Evolutionary conservation across 2,329 filamentous ascomycete species (phyloP).

Genomic region (Fusarium pseudograminearum): DNA sequence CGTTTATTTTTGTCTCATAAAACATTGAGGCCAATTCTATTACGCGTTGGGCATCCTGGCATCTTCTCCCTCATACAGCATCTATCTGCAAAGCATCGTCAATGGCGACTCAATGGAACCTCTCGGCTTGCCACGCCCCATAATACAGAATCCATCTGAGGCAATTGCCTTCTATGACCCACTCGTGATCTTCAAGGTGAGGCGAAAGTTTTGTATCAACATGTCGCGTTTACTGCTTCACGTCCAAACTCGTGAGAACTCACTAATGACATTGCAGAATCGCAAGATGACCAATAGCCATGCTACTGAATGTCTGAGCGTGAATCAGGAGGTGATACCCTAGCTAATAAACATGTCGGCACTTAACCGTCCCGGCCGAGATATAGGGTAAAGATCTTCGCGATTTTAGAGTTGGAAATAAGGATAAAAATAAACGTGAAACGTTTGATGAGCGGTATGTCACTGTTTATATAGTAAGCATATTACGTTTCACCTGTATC

Average conservation of each 20-base stretch:
- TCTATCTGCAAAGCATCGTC: not conserved
- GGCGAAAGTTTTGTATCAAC: not conserved
- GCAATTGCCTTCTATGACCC: not conserved
- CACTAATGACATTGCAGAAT: not conserved
- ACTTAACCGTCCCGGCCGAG: not conserved
- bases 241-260: not conserved
- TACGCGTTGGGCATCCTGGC: not conserved
- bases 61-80: not conserved
- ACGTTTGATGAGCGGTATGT: not conserved
- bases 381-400: slow-evolving; percentile 12
- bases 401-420: not conserved
- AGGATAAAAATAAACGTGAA: slow-evolving; percentile 24
- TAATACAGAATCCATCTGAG: not conserved
- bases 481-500: too few relatives aligned
- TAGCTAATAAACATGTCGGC: slow-evolving; percentile 1
- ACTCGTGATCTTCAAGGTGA: slow-evolving; percentile 15
- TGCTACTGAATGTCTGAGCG: not conserved
- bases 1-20: not conserved
- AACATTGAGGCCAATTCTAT: not conserved
- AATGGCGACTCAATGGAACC: not conserved
- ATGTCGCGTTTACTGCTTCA: slow-evolving; percentile 11
- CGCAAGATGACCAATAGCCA: not conserved
- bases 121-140: not conserved
- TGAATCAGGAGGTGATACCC: slow-evolving; percentile 5
- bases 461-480: not conserved